Evolutionary conservation across 192 early-diverging fungal species (phyloP).

Genomic region (Mortierella claussenii): DNA sequence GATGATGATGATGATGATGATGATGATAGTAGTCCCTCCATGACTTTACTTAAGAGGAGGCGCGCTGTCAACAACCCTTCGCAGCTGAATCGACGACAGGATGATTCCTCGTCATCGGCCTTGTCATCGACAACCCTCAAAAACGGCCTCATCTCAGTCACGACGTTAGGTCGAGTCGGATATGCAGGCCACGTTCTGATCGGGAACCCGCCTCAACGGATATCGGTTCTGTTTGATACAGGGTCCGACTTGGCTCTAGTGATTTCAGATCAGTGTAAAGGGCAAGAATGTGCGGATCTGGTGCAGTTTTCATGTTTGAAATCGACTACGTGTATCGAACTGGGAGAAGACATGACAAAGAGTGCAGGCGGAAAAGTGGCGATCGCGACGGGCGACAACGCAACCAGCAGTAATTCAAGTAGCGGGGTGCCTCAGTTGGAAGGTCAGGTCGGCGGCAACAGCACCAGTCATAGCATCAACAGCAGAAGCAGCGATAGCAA

Average conservation of each 20-base stretch:
- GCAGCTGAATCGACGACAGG: no score
- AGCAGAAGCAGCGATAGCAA: no score
- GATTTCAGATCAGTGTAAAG: constrained; percentile 28
- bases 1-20: no score
- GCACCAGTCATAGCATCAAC: no score
- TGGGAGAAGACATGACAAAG: neutral
- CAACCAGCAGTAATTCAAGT: neutral
- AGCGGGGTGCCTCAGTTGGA: no score
- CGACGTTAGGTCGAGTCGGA: constrained; percentile 11
- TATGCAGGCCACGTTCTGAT: constrained; percentile 78
- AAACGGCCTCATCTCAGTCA: neutral
- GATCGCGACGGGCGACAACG: neutral
- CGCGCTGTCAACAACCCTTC: no score
- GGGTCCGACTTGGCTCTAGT: constrained; percentile 68
- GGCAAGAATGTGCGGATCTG: constrained; percentile 17
- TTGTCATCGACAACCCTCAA: no score
- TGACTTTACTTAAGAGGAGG: no score
- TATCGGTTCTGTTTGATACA: constrained; percentile 91
- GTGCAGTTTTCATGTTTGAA: constrained; percentile 25
- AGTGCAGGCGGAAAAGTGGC: neutral
- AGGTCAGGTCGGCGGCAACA: no score
- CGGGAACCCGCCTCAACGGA: constrained; percentile 85
- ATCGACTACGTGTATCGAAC: constrained; percentile 25
- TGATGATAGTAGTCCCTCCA: no score
- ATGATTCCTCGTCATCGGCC: no score